These are phyloP conservation scores for Aurinia saxatilis DNA, from an alignment of 345 rosid species.

Conservation along the genomic window DNA sequence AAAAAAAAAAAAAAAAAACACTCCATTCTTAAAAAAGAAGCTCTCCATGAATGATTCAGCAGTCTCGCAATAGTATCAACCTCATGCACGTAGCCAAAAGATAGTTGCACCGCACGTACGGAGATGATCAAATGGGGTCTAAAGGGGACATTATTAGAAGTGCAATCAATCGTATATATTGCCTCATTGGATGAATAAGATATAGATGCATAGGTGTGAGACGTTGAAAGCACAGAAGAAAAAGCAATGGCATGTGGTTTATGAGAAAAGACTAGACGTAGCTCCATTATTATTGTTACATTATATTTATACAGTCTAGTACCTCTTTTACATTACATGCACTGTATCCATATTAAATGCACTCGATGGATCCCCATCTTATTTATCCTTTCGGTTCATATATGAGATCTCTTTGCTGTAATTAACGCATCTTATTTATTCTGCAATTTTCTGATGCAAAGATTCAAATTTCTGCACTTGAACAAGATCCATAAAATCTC, in stretches of 20 bases:
- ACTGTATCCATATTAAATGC: conserved; percentile 21
- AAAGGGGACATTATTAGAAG: not conserved
- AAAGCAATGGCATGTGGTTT: conserved; percentile 33
- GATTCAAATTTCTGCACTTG: too few relatives aligned
- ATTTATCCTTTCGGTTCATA: conserved; percentile 6
- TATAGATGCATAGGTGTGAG: conserved; percentile 26
- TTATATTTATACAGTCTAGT: conserved; percentile 18
- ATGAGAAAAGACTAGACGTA: conserved; percentile 32
- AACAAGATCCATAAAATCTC: too few relatives aligned
- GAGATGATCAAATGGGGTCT: conserved; percentile 18
- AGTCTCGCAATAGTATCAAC: not conserved
- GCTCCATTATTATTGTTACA: conserved; percentile 28
- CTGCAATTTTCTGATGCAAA: too few relatives aligned
- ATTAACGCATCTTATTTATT: too few relatives aligned
- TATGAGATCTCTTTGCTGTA: not conserved
- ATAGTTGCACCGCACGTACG: conserved; percentile 24
- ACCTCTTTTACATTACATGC: conserved; percentile 14
- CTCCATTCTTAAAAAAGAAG: not conserved
- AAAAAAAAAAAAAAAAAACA: not conserved
- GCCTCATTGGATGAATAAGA: conserved; percentile 4
- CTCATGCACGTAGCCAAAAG: conserved; percentile 3
- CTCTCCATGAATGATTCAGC: not conserved
- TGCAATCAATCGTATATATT: not conserved
- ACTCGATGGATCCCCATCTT: not conserved
- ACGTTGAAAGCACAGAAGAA: conserved; percentile 28